Percentiles rank a stretch among this genome's conserved stretches.
Evolutionary conservation across 148 eudicot species (phyloP).

Genomic region (Vaccinium vitisidaea): DNA sequence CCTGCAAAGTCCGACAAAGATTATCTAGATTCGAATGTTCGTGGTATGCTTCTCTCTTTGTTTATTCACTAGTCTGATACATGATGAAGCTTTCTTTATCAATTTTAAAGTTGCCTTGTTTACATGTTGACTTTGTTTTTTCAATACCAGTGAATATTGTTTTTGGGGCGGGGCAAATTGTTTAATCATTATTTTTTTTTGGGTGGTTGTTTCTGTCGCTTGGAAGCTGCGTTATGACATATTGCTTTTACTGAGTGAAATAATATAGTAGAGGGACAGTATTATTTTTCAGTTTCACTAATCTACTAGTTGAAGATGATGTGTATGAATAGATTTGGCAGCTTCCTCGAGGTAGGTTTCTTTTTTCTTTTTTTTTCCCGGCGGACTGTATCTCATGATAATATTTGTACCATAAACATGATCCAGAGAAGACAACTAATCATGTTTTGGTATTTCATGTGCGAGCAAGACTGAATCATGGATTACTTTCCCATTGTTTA

Average conservation of each 20-base stretch:
- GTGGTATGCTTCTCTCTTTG: conserved; percentile 51
- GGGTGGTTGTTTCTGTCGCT: neutral
- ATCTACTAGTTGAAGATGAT: neutral
- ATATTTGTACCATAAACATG: neutral
- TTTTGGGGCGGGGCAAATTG: neutral
- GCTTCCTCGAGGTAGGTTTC: neutral
- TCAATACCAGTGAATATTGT: neutral
- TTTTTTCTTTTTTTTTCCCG: neutral
- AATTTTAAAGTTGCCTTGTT: neutral
- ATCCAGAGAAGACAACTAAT: neutral
- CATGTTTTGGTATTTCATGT: neutral
- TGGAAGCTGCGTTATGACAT: neutral
- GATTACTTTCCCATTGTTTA: too few species aligned
- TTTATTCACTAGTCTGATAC: neutral
- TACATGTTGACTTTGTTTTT: neutral
- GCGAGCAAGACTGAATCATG: too few species aligned
- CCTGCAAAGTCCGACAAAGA: conserved; percentile 57
- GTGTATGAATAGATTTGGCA: neutral
- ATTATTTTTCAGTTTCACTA: neutral
- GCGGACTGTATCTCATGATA: neutral
- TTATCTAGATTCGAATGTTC: conserved; percentile 54
- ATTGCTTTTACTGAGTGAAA: neutral
- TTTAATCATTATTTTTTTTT: neutral
- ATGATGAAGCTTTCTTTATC: neutral
- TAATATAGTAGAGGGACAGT: neutral